Evolutionary conservation across 495 filamentous ascomycete genomes (phyloP).

Genomic region (Penicillium flavigenum): DNA sequence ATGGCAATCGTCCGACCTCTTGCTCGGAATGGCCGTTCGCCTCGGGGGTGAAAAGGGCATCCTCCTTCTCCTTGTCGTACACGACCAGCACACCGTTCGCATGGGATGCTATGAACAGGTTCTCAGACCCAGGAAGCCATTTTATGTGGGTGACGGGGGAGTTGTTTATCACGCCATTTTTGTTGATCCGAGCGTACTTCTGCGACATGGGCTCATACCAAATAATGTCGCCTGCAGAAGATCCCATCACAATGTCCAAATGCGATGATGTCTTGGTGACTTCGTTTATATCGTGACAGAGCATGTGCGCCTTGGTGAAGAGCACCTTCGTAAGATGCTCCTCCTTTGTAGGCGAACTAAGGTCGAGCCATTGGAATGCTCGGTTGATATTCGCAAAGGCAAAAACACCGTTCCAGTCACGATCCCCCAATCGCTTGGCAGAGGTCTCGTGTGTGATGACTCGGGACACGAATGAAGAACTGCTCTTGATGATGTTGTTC

Average conservation of each 20-base stretch:
- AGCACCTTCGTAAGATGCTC: slow-evolving; percentile 93
- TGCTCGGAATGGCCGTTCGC: slow-evolving; percentile 43
- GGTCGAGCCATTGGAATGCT: slow-evolving; percentile 83
- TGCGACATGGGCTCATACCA: slow-evolving; percentile 99
- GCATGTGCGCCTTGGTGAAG: slow-evolving; percentile 91
- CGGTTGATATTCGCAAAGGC: slow-evolving; percentile 94
- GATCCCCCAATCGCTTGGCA: slow-evolving; percentile 74
- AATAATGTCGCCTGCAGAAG: slow-evolving; percentile 92
- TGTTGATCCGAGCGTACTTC: slow-evolving; percentile 93
- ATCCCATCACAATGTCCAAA: slow-evolving; percentile 91
- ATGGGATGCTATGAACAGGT: slow-evolving; percentile 88
- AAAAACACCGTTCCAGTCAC: slow-evolving; percentile 73
- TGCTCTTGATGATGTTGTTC: slow-evolving; percentile 96
- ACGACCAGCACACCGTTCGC: slow-evolving; percentile 92
- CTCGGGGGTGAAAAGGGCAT: slow-evolving; percentile 70
- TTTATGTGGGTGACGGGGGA: slow-evolving; percentile 82
- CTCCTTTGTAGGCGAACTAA: slow-evolving; percentile 58
- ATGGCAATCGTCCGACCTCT: slow-evolving; percentile 41
- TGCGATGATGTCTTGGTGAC: slow-evolving; percentile 75
- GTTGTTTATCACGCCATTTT: slow-evolving; percentile 87
- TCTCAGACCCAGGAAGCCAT: slow-evolving; percentile 94
- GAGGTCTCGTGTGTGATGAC: slow-evolving; percentile 88
- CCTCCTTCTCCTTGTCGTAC: slow-evolving; percentile 98
- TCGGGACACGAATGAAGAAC: slow-evolving; percentile 92
- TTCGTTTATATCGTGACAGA: slow-evolving; percentile 91